Base-by-base conservation (phyloP, 2,329 filamentous ascomycete genomes). In the Penicillium sp. region DNA sequence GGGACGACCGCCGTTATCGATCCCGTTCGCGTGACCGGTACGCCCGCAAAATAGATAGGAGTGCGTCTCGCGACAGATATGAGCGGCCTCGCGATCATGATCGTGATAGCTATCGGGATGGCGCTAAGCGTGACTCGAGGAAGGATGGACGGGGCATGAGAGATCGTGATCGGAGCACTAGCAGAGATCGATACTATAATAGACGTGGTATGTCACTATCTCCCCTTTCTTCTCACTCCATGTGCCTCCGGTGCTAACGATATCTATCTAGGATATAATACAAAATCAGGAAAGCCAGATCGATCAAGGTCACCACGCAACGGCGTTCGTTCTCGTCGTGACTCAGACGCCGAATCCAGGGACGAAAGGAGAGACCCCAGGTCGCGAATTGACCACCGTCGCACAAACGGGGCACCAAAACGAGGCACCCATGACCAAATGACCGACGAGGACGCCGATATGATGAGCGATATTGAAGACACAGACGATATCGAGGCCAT, bases 401-500 rank as follows among this genome's bases (percentile, higher is more conserved):
- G 62, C 30, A 60, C 18, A 61, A 63, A 46, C 67, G 66, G 60
- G 61, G 65, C 46, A 21, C 66, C 18, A 57, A 68, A 52, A 66
- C 43, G 62, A 64, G 71, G 68, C 69, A 69, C 30, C 18, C 43
- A 42, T 9, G 20, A 38, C 3, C 43, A 43, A 9, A 53, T 72
- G 53, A 68, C 72, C 33, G 77, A 81, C 16, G 80, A 83, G 9
- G 75, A 79, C 47, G 47, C 21, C 3, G 53, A 55, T n/a, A 20
- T 43, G 43, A 56, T 55, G 52, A 47, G 48, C 42, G 57, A 59
- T 16, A 55, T 43, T 11, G 59, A 61, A 51, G 55, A 60, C 40
- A 18, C 58, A 16, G 58, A 61, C 14, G 86, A 87, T 60, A 84
- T 86, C 52, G 79, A 88, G 68, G 83, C 81, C 55, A 83, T 83